Base-by-base conservation (phyloP, 305 asterid species). In the Fraxinus ornus region DNA sequence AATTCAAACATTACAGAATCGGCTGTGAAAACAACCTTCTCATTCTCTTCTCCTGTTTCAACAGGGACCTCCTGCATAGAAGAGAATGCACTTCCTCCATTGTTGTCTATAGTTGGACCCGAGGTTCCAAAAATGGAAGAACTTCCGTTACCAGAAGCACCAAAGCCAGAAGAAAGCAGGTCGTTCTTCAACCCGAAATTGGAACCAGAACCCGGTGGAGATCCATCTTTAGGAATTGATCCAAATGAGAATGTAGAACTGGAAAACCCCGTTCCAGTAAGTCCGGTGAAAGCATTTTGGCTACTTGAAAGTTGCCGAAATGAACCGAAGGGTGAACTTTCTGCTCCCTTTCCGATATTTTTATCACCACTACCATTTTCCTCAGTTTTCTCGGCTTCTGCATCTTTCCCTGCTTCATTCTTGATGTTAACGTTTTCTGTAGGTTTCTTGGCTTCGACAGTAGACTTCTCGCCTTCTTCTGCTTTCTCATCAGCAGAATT, bases 11-110 rank as follows among this genome's bases (percentile, higher is more conserved):
- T 90, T 33, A 84, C 84, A 26, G 99, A 94, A 87, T 93, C 98
- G 55, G 98, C 93, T 24, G 90, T 83, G 83, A 94, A 92, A 66
- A 93, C 92, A 12, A 92, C 85, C 82, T 88, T 84, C 86, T 96
- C 98, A 72, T 94, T 90, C 90, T 94, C 99, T 88, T 96, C 99
- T 66, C 99, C 98, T 0, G 98, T 96, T 86, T 94, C 95, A 71
- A 91, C 60, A 10, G 94, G 76, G 82, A 91, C 93, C 85, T 92
- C 98, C 84, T 82, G 94, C 94, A 85, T 91, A 78, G 97, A 80
- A 47, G 98, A 90, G 47, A 94, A 83, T 83, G 89, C 92, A 84
- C 87, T 91, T 85, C 90, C 87, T 75, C 91, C 95, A 6, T 89
- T 90, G 17, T 77, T 77, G 60, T 81, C 47, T 73, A 44, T 74